Percentiles rank a stretch among this genome's conserved stretches.
Evolutionary conservation across 495 filamentous ascomycete species (phyloP).

Genomic region (Aspergillus funiculosus): DNA sequence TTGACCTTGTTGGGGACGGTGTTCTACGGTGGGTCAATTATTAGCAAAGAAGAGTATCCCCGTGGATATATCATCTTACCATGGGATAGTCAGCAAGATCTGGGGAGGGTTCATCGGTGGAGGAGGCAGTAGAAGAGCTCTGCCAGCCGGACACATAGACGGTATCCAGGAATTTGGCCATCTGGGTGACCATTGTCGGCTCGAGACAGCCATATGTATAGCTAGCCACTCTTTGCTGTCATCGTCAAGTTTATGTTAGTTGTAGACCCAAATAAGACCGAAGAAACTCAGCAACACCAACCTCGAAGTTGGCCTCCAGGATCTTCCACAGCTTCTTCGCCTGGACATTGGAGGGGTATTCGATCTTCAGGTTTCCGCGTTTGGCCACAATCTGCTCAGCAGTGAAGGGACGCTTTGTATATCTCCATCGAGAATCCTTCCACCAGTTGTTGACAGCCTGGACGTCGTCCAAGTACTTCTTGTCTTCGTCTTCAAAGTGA

Average conservation of each 20-base stretch:
- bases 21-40: constrained; percentile 49
- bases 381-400: constrained; percentile 96
- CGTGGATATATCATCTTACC: constrained; percentile 45
- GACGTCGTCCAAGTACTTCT: constrained; percentile 73
- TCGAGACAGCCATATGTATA: constrained; percentile 97
- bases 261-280: background rate
- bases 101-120: constrained; percentile 90
- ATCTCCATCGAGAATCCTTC: constrained; percentile 83
- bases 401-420: constrained; percentile 88
- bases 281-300: constrained; percentile 30
- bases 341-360: constrained; percentile 83
- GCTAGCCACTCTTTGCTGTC: constrained; percentile 75
- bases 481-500: constrained; percentile 67
- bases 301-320: constrained; percentile 78
- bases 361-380: constrained; percentile 82
- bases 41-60: constrained; percentile 1
- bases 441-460: constrained; percentile 89
- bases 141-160: constrained; percentile 99
- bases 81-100: constrained; percentile 99
- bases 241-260: background rate
- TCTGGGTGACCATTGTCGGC: constrained; percentile 96
- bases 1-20: constrained; percentile 98
- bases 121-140: constrained; percentile 90
- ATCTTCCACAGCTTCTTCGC: constrained; percentile 94
- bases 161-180: constrained; percentile 98